phyloP scores from a whole-genome alignment of 257 asterid species.

The Nicotiana sylvestris region DNA sequence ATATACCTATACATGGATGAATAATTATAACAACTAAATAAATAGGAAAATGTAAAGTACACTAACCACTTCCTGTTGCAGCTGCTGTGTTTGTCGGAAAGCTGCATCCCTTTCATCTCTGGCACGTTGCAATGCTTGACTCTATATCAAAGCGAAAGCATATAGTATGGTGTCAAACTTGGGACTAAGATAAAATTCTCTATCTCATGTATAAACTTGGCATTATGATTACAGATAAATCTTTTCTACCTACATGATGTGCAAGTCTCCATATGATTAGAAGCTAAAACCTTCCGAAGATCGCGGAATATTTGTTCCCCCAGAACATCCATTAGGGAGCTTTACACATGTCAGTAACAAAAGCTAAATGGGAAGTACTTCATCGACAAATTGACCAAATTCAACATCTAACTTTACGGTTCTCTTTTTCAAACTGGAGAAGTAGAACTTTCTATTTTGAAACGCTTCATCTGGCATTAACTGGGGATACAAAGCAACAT shows the following conservation, averaged over 20 bases:
- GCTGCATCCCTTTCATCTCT: constrained; percentile 44
- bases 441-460: neutral
- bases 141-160: constrained; percentile 14
- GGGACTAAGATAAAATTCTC: neutral
- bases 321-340: neutral
- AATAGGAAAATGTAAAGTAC: neutral
- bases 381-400: neutral
- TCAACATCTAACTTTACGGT: neutral
- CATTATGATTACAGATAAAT: neutral
- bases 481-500: neutral
- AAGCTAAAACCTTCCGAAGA: neutral
- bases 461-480: neutral
- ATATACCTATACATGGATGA: neutral
- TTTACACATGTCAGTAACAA: neutral
- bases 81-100: constrained; percentile 33
- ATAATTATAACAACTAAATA: neutral
- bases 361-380: neutral
- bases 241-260: neutral
- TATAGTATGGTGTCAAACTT: neutral
- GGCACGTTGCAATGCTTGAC: constrained; percentile 33
- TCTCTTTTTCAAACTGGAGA: neutral
- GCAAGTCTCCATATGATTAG: neutral
- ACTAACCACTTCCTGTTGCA: constrained; percentile 51
- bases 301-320: neutral
- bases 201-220: neutral